Percentiles rank a stretch among this genome's conserved stretches.
Conservation (phyloP, 495 filamentous ascomycete species). For the Tuber indicum region DNA sequence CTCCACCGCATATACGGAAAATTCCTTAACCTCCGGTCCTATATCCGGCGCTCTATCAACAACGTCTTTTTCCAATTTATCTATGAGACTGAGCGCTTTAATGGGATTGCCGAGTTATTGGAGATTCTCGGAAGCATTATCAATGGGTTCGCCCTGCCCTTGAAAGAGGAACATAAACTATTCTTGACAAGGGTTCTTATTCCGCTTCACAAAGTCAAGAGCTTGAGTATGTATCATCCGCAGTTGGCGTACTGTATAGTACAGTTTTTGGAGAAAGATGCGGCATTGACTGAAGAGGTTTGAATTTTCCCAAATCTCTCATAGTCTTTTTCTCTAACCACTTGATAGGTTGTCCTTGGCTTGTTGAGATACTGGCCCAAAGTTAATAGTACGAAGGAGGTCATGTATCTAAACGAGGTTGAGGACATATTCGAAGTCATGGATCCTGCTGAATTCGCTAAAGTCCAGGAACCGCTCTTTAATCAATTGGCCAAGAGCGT, state of each 20-base stretch:
- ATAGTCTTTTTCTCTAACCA: neutral
- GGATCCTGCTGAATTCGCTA: conserved; percentile 97
- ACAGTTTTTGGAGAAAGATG: conserved; percentile 98
- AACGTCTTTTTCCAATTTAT: conserved; percentile 99
- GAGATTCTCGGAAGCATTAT: conserved; percentile 99
- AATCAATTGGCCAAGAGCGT: conserved; percentile 96
- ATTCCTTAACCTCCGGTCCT: conserved; percentile 94
- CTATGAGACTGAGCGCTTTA: conserved; percentile 98
- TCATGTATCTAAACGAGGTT: conserved; percentile 99
- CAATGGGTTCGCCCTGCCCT: conserved; percentile 93
- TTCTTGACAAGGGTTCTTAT: conserved; percentile 91
- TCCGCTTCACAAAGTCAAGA: conserved; percentile 96
- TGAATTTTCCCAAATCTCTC: conserved; percentile 12
- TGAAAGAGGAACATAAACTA: conserved; percentile 98
- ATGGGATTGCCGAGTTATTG: conserved; percentile 91
- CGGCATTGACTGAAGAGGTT: conserved; percentile 93
- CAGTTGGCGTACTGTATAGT: conserved; percentile 99
- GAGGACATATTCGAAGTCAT: conserved; percentile 99
- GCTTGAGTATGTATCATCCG: conserved; percentile 99
- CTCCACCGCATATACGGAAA: conserved; percentile 98
- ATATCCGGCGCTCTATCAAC: conserved; percentile 97
- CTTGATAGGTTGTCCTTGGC: conserved; percentile 75
- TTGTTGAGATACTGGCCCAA: conserved; percentile 97
- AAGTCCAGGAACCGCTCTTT: conserved; percentile 96
- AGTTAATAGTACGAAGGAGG: conserved; percentile 98